These are phyloP conservation scores for Protomyces lactucae-debilis DNA, from an alignment of 1,139 yeast species.

Conservation along the genomic window DNA sequence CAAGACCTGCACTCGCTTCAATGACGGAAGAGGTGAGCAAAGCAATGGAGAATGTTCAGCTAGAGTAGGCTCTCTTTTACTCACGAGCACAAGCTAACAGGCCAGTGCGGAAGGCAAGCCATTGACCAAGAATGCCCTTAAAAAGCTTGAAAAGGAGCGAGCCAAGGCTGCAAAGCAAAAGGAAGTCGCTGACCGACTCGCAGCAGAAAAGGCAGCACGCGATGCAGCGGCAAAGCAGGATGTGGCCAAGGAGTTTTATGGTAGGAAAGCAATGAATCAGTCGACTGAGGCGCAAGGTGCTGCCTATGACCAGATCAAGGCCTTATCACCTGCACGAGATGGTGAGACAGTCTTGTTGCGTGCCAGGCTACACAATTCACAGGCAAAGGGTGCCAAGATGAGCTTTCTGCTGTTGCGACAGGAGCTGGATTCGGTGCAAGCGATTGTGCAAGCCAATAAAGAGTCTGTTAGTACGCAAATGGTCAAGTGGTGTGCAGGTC, in stretches of 20 bases:
- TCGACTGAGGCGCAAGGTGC: conserved; percentile 61
- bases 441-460: conserved; percentile 65
- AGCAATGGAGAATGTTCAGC: background rate
- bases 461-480: conserved; percentile 79
- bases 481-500: conserved; percentile 91
- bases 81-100: background rate
- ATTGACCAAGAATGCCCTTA: conserved; percentile 86
- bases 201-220: conserved; percentile 78
- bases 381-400: conserved; percentile 87
- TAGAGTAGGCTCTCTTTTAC: background rate
- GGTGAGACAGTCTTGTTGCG: conserved; percentile 79
- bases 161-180: conserved; percentile 92
- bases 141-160: conserved; percentile 87
- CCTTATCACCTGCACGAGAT: conserved; percentile 56
- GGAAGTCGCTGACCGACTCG: conserved; percentile 84
- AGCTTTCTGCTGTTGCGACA: conserved; percentile 87
- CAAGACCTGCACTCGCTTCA: background rate
- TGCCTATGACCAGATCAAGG: conserved; percentile 54
- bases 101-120: conserved; percentile 85
- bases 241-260: conserved; percentile 82
- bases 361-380: conserved; percentile 87
- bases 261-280: conserved; percentile 82
- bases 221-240: conserved; percentile 64
- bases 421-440: conserved; percentile 77
- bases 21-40: background rate